phyloP scores from a whole-genome alignment of 179 eudicot genomes.

The Drosera spatulata region DNA sequence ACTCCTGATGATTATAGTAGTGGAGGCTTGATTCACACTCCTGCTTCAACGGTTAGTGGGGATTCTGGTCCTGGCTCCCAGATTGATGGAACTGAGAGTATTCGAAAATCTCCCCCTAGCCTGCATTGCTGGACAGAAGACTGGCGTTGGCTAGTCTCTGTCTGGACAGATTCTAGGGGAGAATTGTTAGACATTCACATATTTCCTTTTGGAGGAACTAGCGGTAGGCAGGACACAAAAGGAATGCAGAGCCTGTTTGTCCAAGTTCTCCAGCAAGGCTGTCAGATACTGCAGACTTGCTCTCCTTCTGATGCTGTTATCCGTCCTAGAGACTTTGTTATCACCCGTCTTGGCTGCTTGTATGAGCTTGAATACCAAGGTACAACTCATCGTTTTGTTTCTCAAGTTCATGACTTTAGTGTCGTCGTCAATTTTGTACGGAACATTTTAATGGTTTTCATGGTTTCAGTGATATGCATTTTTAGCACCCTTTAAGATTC shows the following conservation, averaged over 20 bases:
- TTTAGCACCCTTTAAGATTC: too few relatives aligned
- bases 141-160: conserved; percentile 97
- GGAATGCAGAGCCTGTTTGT: conserved; percentile 92
- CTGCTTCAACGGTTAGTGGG: conserved; percentile 32
- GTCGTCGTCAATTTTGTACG: background rate
- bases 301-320: conserved; percentile 50
- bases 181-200: conserved; percentile 86
- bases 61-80: conserved; percentile 57
- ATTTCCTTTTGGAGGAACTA: conserved; percentile 94
- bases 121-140: conserved; percentile 99
- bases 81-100: conserved; percentile 59
- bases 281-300: conserved; percentile 80
- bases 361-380: conserved; percentile 98
- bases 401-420: background rate
- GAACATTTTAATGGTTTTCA: background rate
- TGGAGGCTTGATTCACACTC: conserved; percentile 39
- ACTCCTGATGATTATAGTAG: conserved; percentile 54
- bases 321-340: conserved; percentile 84
- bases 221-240: conserved; percentile 97
- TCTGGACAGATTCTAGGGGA: conserved; percentile 98
- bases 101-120: conserved; percentile 56
- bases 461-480: background rate
- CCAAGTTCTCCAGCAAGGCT: conserved; percentile 94
- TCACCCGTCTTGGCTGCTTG: conserved; percentile 85
- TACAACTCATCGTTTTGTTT: conserved; percentile 13